These are phyloP conservation scores for Globisporangium canariense DNA, from an alignment of 352 stramenopile species.

Conservation along the genomic window DNA sequence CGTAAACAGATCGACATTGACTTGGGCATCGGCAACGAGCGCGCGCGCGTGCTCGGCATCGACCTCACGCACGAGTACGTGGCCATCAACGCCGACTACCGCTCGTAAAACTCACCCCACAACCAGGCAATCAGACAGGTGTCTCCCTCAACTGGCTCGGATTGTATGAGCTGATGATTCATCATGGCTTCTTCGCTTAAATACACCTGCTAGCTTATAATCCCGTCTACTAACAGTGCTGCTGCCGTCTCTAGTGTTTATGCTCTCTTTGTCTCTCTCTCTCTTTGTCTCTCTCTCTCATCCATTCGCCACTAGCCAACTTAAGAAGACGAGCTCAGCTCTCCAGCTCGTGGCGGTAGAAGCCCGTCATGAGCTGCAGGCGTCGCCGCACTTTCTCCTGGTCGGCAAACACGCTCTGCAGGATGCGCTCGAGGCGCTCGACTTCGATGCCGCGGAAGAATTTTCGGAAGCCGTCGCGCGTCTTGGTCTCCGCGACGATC, in stretches of 20 bases:
- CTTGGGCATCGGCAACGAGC: slow-evolving; percentile 82
- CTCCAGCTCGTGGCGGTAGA: slow-evolving; percentile 30
- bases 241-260: background rate
- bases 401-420: slow-evolving; percentile 48
- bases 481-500: slow-evolving; percentile 52
- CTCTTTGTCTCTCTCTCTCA: background rate
- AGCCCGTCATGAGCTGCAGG: slow-evolving; percentile 67
- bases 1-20: slow-evolving; percentile 88
- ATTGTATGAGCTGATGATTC: background rate
- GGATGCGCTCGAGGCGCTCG: slow-evolving; percentile 40
- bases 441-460: slow-evolving; percentile 64
- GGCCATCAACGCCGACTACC: slow-evolving; percentile 98
- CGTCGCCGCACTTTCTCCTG: slow-evolving; percentile 52
- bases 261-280: background rate
- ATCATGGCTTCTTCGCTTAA: slow-evolving; percentile 1
- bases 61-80: slow-evolving; percentile 99
- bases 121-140: background rate
- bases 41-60: slow-evolving; percentile 91
- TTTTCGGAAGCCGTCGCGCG: slow-evolving; percentile 60
- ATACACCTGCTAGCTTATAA: background rate
- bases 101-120: slow-evolving; percentile 72
- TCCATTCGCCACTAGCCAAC: slow-evolving; percentile 5
- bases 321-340: slow-evolving; percentile 2
- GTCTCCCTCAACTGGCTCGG: background rate
- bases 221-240: background rate